phyloP scores from a whole-genome alignment of 1,284 basidiomycete species.

The Trichosporon coremiiforme region DNA sequence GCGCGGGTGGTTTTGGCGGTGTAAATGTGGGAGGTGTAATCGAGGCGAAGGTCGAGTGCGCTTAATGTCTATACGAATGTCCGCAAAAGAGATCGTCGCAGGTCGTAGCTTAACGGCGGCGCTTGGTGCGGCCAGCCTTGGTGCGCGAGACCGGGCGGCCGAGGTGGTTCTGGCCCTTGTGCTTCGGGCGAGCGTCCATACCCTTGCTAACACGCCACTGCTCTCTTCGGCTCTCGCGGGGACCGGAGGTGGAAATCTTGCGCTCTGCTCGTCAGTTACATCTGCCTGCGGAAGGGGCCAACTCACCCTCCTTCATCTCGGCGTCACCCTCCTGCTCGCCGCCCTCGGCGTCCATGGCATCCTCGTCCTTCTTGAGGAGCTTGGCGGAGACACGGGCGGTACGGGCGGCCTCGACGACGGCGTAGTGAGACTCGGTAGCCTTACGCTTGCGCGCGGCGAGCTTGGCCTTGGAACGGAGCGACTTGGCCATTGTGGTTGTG shows the following conservation, averaged over 20 bases:
- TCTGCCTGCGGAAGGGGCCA: neutral
- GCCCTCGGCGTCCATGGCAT: slow-evolving; percentile 77
- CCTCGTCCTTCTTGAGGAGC: slow-evolving; percentile 66
- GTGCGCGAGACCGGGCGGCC: slow-evolving; percentile 32
- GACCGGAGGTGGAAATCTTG: slow-evolving; percentile 55
- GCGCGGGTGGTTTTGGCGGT: neutral
- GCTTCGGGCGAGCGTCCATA: slow-evolving; percentile 48
- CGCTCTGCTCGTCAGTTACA: slow-evolving; percentile 28
- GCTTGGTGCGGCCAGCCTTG: slow-evolving; percentile 46
- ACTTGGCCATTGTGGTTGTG: slow-evolving; percentile 86
- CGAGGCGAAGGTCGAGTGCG: neutral
- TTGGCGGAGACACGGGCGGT: slow-evolving; percentile 73
- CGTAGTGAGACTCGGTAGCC: slow-evolving; percentile 78
- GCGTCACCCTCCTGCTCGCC: slow-evolving; percentile 67
- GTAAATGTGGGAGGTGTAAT: neutral
- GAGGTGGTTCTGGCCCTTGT: no score
- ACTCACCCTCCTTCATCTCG: slow-evolving; percentile 34
- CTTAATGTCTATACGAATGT: neutral
- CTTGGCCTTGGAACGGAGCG: slow-evolving; percentile 84
- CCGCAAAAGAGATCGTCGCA: neutral
- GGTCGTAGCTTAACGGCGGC: slow-evolving; percentile 29
- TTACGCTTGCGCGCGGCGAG: slow-evolving; percentile 81
- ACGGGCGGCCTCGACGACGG: slow-evolving; percentile 79
- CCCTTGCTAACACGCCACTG: slow-evolving; percentile 55
- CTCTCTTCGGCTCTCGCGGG: slow-evolving; percentile 52